Conservation (phyloP, 768 basidiomycete genomes). For the Tricholoma furcatifolium region DNA sequence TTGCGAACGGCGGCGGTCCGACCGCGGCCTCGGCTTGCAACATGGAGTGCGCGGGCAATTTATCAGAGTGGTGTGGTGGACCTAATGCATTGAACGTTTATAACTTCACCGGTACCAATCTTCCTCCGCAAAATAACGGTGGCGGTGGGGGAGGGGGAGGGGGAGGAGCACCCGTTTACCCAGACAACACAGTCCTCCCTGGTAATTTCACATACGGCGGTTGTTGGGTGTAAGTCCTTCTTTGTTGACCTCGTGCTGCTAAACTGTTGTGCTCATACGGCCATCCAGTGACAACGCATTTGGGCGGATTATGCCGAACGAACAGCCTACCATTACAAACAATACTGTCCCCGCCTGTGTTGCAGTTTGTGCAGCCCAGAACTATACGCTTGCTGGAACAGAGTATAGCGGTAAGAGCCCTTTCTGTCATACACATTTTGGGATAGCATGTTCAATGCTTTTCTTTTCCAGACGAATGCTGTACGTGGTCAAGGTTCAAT, state of each 20-base stretch:
- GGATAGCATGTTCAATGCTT: slow-evolving; percentile 5
- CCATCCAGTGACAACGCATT: slow-evolving; percentile 48
- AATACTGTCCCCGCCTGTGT: slow-evolving; percentile 69
- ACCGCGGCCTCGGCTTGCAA: slow-evolving; percentile 54
- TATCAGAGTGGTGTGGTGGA: slow-evolving; percentile 70
- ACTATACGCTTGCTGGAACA: slow-evolving; percentile 66
- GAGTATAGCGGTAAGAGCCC: slow-evolving; percentile 58
- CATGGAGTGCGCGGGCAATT: slow-evolving; percentile 66
- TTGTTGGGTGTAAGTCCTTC: slow-evolving; percentile 58
- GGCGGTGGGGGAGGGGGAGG: slow-evolving; percentile 36
- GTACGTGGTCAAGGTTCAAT: slow-evolving; percentile 27
- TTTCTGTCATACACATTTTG: background rate
- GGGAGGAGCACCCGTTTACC: slow-evolving; percentile 33
- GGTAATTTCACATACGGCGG: slow-evolving; percentile 56
- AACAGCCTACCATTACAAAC: slow-evolving; percentile 23
- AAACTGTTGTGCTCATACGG: background rate
- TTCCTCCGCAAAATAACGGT: slow-evolving; percentile 36
- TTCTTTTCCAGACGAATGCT: slow-evolving; percentile 36
- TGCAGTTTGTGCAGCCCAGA: slow-evolving; percentile 47
- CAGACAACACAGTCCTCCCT: slow-evolving; percentile 53
- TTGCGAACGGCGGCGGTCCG: slow-evolving; percentile 47
- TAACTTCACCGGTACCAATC: slow-evolving; percentile 62
- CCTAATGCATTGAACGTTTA: slow-evolving; percentile 65
- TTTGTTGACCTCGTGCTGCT: background rate
- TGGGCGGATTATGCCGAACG: slow-evolving; percentile 54